These are phyloP conservation scores for Clavariopsis aquatica DNA, from an alignment of 495 filamentous ascomycete species.

Conservation along the genomic window DNA sequence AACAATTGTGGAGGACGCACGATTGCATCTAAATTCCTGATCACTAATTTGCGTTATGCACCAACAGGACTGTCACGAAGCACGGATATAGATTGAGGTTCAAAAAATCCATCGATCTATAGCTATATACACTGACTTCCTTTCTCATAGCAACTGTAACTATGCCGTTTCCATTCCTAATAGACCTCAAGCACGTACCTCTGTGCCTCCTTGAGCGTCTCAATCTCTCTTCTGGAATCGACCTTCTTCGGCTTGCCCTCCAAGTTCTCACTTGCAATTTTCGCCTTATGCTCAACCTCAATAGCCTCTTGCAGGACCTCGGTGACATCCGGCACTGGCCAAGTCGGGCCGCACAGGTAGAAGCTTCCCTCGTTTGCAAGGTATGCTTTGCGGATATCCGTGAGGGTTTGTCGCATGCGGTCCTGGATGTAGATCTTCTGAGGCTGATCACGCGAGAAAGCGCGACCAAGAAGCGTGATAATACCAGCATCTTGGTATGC, in stretches of 20 bases:
- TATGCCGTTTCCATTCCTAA: conserved; percentile 48
- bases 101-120: neutral
- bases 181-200: conserved; percentile 97
- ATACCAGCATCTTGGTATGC: conserved; percentile 94
- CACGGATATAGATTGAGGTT: neutral
- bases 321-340: conserved; percentile 98
- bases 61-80: neutral
- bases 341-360: conserved; percentile 96
- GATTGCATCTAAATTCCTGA: too few species aligned
- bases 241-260: conserved; percentile 65
- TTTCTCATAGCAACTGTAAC: neutral
- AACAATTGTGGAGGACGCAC: too few species aligned
- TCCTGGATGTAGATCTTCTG: conserved; percentile 99
- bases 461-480: conserved; percentile 88
- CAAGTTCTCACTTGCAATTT: conserved; percentile 30
- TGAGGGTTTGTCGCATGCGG: conserved; percentile 84
- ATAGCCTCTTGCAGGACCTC: conserved; percentile 92
- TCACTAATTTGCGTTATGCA: too few species aligned
- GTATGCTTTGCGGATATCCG: conserved; percentile 87
- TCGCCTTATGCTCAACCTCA: conserved; percentile 65
- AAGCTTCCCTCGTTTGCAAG: conserved; percentile 85
- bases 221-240: conserved; percentile 89
- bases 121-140: neutral
- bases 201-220: conserved; percentile 89
- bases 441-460: conserved; percentile 94